Conservation (phyloP, 2,329 filamentous ascomycete genomes). For the Aspergillus novofumigatus region DNA sequence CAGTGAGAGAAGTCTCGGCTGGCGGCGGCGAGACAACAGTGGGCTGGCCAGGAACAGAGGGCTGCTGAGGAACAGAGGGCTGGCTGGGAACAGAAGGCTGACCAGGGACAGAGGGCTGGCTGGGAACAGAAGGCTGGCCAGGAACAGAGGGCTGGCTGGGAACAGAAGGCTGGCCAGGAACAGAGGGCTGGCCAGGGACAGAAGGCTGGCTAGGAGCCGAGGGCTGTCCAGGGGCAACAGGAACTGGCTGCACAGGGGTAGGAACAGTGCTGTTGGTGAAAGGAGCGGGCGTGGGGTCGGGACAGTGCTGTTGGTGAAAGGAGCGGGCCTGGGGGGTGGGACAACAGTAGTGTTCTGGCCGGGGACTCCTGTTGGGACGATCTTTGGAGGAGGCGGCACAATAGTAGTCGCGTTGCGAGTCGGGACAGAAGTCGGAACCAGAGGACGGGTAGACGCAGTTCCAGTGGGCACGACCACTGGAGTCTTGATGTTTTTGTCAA, state of each 20-base stretch:
- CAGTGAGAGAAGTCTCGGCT: slow-evolving; percentile 21
- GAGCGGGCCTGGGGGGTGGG: slow-evolving; percentile 9
- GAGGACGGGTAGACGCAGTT: slow-evolving; percentile 8
- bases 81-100: slow-evolving; percentile 3
- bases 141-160: not conserved
- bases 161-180: not conserved
- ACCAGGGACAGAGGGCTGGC: not conserved
- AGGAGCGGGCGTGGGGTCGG: slow-evolving; percentile 11
- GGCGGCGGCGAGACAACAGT: slow-evolving; percentile 10
- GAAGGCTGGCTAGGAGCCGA: slow-evolving; percentile 2
- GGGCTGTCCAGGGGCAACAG: slow-evolving; percentile 4
- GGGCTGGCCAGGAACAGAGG: not conserved
- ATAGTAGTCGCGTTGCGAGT: not conserved
- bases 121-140: slow-evolving; percentile 3
- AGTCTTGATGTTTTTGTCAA: slow-evolving; percentile 15
- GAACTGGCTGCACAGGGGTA: not conserved
- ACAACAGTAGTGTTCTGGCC: slow-evolving; percentile 15
- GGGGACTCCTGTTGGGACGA: too few relatives aligned
- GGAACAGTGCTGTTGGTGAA: slow-evolving; percentile 1
- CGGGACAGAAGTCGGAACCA: slow-evolving; percentile 6
- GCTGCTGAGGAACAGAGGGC: not conserved
- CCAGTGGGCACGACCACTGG: slow-evolving; percentile 9
- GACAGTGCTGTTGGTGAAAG: slow-evolving; percentile 3
- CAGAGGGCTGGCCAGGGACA: not conserved
- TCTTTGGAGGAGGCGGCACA: too few relatives aligned